These are phyloP conservation scores for Suillus discolor DNA, from an alignment of 768 basidiomycete species.

Conservation along the genomic window DNA sequence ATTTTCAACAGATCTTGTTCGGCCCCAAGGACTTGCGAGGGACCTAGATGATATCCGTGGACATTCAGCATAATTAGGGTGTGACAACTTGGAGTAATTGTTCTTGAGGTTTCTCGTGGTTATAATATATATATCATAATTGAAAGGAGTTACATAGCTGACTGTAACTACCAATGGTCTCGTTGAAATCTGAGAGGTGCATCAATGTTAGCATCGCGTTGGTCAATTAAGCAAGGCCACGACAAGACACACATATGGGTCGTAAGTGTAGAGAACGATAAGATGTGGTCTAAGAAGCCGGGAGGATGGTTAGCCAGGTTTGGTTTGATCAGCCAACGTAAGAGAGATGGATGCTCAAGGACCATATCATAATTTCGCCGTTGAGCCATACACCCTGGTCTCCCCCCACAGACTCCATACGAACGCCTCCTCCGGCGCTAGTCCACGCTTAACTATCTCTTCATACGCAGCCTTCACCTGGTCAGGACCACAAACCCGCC, in stretches of 20 bases:
- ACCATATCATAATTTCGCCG: slow-evolving; percentile 4
- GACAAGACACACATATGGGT: background rate
- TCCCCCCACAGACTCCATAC: slow-evolving; percentile 71
- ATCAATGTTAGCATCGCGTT: no score
- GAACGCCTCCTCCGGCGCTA: slow-evolving; percentile 57
- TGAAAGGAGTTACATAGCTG: background rate
- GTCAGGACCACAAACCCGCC: slow-evolving; percentile 48
- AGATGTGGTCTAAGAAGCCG: background rate
- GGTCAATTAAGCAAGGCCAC: background rate
- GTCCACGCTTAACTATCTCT: slow-evolving; percentile 43
- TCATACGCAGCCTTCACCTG: slow-evolving; percentile 53
- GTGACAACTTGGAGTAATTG: background rate
- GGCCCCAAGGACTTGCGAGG: background rate
- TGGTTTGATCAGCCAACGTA: background rate
- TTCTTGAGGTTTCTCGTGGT: background rate
- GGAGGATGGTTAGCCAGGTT: background rate
- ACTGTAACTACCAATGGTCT: background rate
- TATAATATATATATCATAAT: background rate
- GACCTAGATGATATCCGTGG: background rate
- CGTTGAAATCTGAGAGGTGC: background rate
- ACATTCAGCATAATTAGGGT: background rate
- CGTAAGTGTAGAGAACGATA: background rate
- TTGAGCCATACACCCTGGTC: slow-evolving; percentile 1
- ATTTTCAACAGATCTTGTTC: background rate
- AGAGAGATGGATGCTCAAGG: background rate